These are phyloP conservation scores for Plasmodium sp. DNA, from an alignment of 169 alveolate species.

Conservation along the genomic window DNA sequence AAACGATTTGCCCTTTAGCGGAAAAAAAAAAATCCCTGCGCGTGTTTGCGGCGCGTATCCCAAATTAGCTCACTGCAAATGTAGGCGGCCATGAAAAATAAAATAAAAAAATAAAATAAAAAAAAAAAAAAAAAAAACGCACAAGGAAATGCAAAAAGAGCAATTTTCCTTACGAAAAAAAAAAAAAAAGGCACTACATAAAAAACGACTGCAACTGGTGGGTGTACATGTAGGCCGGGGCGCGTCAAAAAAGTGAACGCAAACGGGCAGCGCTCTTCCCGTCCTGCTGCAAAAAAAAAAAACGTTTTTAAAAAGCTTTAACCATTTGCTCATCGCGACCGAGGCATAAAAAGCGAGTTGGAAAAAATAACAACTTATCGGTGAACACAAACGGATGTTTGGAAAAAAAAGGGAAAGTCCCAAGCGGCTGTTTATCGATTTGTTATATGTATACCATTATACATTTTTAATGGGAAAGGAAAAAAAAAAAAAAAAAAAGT, in stretches of 20 bases:
- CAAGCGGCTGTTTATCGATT: background rate
- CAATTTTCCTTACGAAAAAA: background rate
- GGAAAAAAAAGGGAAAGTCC: background rate
- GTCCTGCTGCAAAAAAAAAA: background rate
- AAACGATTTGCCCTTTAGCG: background rate
- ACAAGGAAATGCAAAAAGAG: background rate
- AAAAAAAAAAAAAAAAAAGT: background rate
- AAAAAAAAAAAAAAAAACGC: no score
- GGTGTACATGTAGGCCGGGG: background rate
- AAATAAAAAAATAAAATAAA: no score
- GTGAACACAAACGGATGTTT: background rate
- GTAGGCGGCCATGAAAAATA: background rate
- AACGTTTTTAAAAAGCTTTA: background rate
- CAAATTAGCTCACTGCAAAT: background rate
- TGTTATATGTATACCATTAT: background rate
- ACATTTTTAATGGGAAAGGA: background rate
- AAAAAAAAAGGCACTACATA: background rate
- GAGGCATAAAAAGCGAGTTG: background rate
- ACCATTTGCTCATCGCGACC: background rate
- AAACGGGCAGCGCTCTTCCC: background rate
- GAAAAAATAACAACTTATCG: background rate
- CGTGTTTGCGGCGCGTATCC: background rate
- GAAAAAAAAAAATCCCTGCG: background rate
- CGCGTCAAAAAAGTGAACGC: background rate
- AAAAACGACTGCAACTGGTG: background rate